A percentile compares a stretch with the other conserved stretches of the same genome.
These are phyloP conservation scores for Nevesoporus exiguus DNA, from an alignment of 768 basidiomycete genomes.

Conservation along the genomic window DNA sequence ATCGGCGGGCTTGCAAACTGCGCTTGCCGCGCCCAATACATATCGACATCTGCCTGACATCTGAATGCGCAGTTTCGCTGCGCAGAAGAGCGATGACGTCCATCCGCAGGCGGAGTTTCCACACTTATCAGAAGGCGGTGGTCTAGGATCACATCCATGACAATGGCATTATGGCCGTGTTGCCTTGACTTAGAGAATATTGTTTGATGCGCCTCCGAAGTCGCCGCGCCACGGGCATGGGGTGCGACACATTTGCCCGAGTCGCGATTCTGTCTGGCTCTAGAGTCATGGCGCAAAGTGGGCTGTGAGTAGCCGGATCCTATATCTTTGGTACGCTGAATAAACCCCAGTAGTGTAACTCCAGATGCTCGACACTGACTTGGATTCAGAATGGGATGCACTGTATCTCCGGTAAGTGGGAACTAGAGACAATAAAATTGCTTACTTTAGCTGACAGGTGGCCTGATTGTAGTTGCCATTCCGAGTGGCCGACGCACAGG, in stretches of 20 bases:
- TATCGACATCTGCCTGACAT: slow-evolving; percentile 32
- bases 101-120: slow-evolving; percentile 7
- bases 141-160: slow-evolving; percentile 50
- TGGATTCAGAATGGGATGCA: neutral
- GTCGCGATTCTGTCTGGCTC: neutral
- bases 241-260: neutral
- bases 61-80: slow-evolving; percentile 24
- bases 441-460: slow-evolving; percentile 20
- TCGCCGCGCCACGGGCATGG: slow-evolving; percentile 7
- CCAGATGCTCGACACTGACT: slow-evolving; percentile 9
- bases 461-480: slow-evolving; percentile 11
- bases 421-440: slow-evolving; percentile 16
- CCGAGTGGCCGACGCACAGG: slow-evolving; percentile 2
- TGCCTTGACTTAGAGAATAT: slow-evolving; percentile 28
- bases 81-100: neutral
- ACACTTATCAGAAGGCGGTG: slow-evolving; percentile 14
- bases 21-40: slow-evolving; percentile 38
- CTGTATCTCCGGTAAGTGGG: slow-evolving; percentile 11
- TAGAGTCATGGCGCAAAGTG: neutral
- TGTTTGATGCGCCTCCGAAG: slow-evolving; percentile 28
- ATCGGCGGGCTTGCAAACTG: neutral
- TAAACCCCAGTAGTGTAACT: neutral
- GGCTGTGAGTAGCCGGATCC: neutral
- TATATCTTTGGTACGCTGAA: slow-evolving; percentile 9
- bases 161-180: slow-evolving; percentile 33